These are phyloP conservation scores for Blastomyces silverae DNA, from an alignment of 2,329 filamentous ascomycete species.

Conservation along the genomic window DNA sequence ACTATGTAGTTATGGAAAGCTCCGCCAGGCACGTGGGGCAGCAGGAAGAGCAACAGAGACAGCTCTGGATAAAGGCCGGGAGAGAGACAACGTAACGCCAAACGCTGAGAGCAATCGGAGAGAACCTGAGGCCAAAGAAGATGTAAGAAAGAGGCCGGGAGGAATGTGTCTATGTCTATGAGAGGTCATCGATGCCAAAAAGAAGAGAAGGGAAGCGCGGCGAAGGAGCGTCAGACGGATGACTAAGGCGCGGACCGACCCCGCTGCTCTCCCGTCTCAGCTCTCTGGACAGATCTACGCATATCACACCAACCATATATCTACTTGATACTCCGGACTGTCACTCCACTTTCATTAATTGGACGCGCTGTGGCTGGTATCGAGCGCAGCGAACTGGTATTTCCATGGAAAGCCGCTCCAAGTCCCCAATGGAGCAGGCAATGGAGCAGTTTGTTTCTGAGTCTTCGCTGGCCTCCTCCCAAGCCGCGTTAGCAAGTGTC, in stretches of 20 bases:
- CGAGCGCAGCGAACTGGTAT: not conserved
- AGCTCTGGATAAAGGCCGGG: not conserved
- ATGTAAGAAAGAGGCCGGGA: too few relatives aligned
- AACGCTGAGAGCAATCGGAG: not conserved
- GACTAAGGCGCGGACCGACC: not conserved
- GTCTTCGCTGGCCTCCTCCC: not conserved
- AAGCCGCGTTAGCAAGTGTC: not conserved
- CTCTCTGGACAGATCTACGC: too few relatives aligned
- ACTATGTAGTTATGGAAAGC: not conserved
- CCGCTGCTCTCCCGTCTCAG: too few relatives aligned
- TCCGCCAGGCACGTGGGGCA: not conserved
- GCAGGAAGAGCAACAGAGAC: not conserved
- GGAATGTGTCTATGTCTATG: not conserved
- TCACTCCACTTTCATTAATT: too few relatives aligned
- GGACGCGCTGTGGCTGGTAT: not conserved
- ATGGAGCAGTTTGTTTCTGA: not conserved
- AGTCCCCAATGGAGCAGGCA: not conserved
- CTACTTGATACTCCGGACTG: too few relatives aligned
- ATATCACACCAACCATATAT: too few relatives aligned
- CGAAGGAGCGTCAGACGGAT: not conserved
- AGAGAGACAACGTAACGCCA: not conserved
- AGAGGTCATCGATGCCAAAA: not conserved
- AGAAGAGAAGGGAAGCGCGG: constrained; percentile 10
- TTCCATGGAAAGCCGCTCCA: not conserved
- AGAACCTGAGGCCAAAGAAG: not conserved